phyloP scores from a whole-genome alignment of 2,329 filamentous ascomycete species.

The Coccinonectria pachysandricola region DNA sequence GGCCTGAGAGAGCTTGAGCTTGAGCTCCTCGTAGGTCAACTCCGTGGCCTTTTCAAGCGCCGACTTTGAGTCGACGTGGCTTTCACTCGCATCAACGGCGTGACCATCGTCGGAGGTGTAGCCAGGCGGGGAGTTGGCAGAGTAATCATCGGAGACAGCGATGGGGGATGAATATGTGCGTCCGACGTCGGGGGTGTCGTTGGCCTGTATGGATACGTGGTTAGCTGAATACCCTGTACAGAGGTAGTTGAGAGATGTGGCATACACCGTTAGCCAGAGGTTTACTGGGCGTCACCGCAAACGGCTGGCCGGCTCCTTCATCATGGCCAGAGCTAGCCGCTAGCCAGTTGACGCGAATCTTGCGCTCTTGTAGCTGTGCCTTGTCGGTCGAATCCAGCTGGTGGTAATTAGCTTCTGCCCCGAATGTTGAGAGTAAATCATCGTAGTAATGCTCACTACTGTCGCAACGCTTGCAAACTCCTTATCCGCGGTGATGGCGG shows the following conservation, averaged over 20 bases:
- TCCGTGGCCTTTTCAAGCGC: slow-evolving; percentile 36
- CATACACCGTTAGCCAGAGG: slow-evolving; percentile 30
- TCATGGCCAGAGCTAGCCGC: slow-evolving; percentile 42
- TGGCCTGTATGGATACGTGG: slow-evolving; percentile 15
- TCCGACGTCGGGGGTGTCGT: slow-evolving; percentile 34
- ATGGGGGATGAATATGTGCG: slow-evolving; percentile 36
- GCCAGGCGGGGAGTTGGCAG: slow-evolving; percentile 23
- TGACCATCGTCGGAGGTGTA: slow-evolving; percentile 25
- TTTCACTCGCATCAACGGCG: slow-evolving; percentile 20
- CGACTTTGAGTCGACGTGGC: slow-evolving; percentile 31
- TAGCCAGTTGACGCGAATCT: slow-evolving; percentile 87
- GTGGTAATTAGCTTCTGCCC: no score
- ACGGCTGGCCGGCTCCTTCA: slow-evolving; percentile 12
- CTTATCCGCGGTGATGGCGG: slow-evolving; percentile 71
- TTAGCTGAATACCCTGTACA: slow-evolving; percentile 4
- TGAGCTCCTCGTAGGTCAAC: slow-evolving; percentile 47
- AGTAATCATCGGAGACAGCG: slow-evolving; percentile 22
- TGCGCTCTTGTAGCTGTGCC: slow-evolving; percentile 74
- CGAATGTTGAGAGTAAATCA: no score
- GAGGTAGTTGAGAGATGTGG: slow-evolving; percentile 6
- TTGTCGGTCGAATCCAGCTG: slow-evolving; percentile 78
- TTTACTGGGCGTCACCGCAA: slow-evolving; percentile 31
- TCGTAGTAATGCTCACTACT: slow-evolving; percentile 57
- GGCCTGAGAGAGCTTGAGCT: slow-evolving; percentile 63
- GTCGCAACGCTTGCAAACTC: slow-evolving; percentile 71